phyloP scores from a whole-genome alignment of 2,329 filamentous ascomycete species.

The Exophiala alcalophila region DNA sequence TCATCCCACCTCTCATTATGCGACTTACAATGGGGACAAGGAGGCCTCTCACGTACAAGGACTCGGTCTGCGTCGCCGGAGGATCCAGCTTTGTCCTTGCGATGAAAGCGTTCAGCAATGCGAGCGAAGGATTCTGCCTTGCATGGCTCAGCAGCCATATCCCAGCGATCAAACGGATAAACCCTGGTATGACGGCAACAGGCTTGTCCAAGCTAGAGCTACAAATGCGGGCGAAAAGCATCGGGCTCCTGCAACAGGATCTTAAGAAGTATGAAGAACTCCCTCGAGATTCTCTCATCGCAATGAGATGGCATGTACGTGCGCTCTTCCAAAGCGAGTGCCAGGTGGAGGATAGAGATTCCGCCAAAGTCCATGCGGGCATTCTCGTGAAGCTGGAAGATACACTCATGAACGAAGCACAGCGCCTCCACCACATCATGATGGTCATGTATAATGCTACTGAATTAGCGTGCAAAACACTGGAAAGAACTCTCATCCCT shows the following conservation, averaged over 20 bases:
- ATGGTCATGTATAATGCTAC: conserved; percentile 10
- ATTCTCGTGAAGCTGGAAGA: conserved; percentile 12
- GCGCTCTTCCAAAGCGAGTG: conserved; percentile 8
- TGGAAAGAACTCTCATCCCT: conserved; percentile 11
- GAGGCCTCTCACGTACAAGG: conserved; percentile 4
- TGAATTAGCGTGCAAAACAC: conserved; percentile 9
- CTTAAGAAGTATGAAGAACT: neutral
- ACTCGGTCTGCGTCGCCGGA: conserved; percentile 2
- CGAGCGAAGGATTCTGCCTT: conserved; percentile 9
- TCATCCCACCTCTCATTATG: conserved; percentile 7
- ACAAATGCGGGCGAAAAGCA: conserved; percentile 8
- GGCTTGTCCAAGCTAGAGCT: conserved; percentile 4
- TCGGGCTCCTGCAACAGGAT: conserved; percentile 6
- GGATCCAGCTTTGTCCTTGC: conserved; percentile 2
- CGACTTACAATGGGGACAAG: conserved; percentile 4
- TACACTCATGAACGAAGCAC: neutral
- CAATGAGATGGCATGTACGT: conserved; percentile 7
- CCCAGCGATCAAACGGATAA: neutral
- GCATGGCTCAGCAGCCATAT: conserved; percentile 17
- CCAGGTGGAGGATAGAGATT: conserved; percentile 1
- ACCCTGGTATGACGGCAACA: neutral
- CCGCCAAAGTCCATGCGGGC: conserved; percentile 8
- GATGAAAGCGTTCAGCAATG: conserved; percentile 4
- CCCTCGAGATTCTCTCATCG: conserved; percentile 1
- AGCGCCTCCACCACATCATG: conserved; percentile 1